phyloP scores from a whole-genome alignment of 2,329 filamentous ascomycete species.

The Trichophyton simii region DNA sequence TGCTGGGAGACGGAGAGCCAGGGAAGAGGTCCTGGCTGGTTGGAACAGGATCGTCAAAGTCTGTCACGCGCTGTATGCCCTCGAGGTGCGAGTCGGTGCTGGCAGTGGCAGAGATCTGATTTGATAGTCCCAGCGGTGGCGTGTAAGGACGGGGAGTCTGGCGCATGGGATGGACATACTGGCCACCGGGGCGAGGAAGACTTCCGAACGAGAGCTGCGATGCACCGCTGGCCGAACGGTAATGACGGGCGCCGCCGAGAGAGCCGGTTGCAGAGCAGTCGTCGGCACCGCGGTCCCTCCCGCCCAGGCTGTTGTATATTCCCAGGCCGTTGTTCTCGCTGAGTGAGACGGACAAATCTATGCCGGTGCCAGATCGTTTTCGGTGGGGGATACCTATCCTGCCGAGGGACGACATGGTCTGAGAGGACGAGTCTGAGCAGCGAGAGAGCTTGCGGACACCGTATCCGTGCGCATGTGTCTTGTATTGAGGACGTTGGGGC shows the following conservation, averaged over 20 bases:
- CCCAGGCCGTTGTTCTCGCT: conserved; percentile 47
- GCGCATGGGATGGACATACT: conserved; percentile 45
- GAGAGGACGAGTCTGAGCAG: not conserved
- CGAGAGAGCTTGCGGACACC: not conserved
- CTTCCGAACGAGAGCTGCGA: conserved; percentile 39
- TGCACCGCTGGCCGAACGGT: conserved; percentile 43
- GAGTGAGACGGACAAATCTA: conserved; percentile 42
- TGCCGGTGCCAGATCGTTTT: not conserved
- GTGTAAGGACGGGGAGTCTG: conserved; percentile 44
- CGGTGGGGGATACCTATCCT: not conserved
- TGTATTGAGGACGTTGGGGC: not conserved
- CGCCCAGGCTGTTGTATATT: conserved; percentile 32
- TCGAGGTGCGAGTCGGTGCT: conserved; percentile 24
- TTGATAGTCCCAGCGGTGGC: conserved; percentile 39
- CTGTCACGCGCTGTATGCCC: not conserved
- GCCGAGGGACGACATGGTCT: not conserved
- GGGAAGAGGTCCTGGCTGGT: conserved; percentile 25
- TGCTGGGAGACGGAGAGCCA: conserved; percentile 17
- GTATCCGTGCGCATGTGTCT: not conserved
- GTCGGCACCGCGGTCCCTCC: conserved; percentile 29
- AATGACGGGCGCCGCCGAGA: conserved; percentile 30
- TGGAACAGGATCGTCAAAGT: conserved; percentile 1
- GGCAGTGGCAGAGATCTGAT: conserved; percentile 37
- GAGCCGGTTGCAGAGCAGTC: conserved; percentile 28
- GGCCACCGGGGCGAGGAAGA: conserved; percentile 36